A percentile compares a stretch with the other conserved stretches of the same genome.
phyloP scores from a whole-genome alignment of 441 rosid genomes.

The Gossypium trilobum region DNA sequence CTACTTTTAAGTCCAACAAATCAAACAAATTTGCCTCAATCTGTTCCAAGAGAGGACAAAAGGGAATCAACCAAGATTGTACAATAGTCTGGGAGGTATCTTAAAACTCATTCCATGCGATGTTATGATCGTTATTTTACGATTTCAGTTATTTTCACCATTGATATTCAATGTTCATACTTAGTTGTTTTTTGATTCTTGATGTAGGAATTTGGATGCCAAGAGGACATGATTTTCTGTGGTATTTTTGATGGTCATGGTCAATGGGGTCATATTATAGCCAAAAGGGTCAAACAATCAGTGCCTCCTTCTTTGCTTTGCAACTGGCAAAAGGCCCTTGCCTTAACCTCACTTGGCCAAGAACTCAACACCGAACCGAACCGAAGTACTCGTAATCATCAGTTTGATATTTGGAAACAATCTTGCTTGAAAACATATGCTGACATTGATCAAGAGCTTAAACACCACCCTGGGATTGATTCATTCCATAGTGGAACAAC shows the following conservation, averaged over 20 bases:
- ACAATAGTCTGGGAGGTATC: slow-evolving; percentile 78
- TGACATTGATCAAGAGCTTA: slow-evolving; percentile 57
- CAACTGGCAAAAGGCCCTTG: slow-evolving; percentile 64
- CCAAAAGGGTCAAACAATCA: slow-evolving; percentile 49
- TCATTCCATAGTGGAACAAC: slow-evolving; percentile 68
- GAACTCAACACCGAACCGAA: slow-evolving; percentile 23
- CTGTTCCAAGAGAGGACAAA: slow-evolving; percentile 67
- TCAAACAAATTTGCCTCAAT: slow-evolving; percentile 48
- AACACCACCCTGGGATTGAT: slow-evolving; percentile 44
- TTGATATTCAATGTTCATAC: no score
- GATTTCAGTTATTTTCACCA: no score
- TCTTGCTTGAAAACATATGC: slow-evolving; percentile 60
- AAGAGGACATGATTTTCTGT: slow-evolving; percentile 71
- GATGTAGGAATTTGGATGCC: slow-evolving; percentile 75
- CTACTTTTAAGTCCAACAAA: slow-evolving; percentile 42
- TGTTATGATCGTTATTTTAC: no score
- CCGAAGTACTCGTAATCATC: slow-evolving; percentile 18
- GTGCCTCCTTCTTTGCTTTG: slow-evolving; percentile 60
- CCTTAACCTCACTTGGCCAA: slow-evolving; percentile 30
- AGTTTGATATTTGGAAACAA: slow-evolving; percentile 64
- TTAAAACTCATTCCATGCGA: no score
- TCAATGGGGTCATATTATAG: slow-evolving; percentile 75
- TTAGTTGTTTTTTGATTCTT: neutral
- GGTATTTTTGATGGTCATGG: slow-evolving; percentile 94
- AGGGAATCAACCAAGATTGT: slow-evolving; percentile 74